Evolutionary conservation across 1,284 basidiomycete genomes (phyloP), one percentile per base, ranked within the genome.

Genomic region (Moesziomyces aphidis): DNA sequence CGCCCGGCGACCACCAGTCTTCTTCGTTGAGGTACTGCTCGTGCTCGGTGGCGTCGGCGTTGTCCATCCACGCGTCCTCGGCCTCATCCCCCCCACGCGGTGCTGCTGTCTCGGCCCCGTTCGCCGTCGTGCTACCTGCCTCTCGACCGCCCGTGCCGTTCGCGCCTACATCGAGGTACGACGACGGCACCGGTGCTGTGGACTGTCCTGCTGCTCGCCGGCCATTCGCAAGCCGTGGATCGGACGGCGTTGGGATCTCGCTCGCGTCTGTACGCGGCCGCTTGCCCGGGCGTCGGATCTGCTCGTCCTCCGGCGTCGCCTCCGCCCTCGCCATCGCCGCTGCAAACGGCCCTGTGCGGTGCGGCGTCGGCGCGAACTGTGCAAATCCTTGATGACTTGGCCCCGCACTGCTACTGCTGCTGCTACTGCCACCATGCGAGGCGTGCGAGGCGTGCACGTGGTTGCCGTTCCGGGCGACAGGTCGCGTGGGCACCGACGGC

Each of bases 281-380:
- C 48, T 74, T 74, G 42, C 66, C 72, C 2, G 72, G 72, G 5
- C 66, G 61, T 7, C 72, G 62, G 7, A 74, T 66, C 61, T 70
- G 66, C 48, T 74, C 72, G 50, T 75, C 73, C 24, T 71, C 73
- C 4, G 66, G 62, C 13, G 66, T 74, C 11, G 60, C 63, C 9
- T 73, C 60, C 3, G 52, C 60, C n/a, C 61, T 64, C 2, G 52
- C 39, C 39, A 50, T 51, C 5, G 55, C 59, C 42, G 52, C 49
- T 28, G 59, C 59, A 22, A 62, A 62, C 9, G 55, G 52, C 0
- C 50, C 57, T 6, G 34, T 47, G n/a, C 61, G 67, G n/a, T 48
- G 47, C 13, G 68, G 61, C 43, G 61, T 65, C 4, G 58, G 36
- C 7, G 66, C 36, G 28, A 53, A 64, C 21, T 21, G 46, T 5